phyloP scores from a whole-genome alignment of 352 stramenopile species.

The Phytopythium helicoides region DNA sequence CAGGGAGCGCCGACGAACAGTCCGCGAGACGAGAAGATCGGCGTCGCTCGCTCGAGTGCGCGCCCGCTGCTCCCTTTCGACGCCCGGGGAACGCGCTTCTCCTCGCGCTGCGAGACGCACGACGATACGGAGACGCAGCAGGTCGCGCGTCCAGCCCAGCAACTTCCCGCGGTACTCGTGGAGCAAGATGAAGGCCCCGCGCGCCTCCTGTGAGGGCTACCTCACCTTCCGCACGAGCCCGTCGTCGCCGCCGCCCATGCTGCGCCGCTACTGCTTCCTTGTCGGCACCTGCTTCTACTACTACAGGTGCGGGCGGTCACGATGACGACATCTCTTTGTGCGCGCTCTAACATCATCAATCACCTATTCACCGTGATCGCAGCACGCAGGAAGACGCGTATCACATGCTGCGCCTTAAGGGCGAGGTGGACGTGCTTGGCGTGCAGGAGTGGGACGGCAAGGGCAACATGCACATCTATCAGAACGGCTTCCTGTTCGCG shows the following conservation, averaged over 20 bases:
- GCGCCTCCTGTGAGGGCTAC: conserved; percentile 83
- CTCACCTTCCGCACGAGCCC: conserved; percentile 84
- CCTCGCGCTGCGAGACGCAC: neutral
- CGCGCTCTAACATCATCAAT: too few species aligned
- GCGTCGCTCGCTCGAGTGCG: too few species aligned
- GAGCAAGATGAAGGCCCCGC: conserved; percentile 76
- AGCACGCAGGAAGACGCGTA: conserved; percentile 91
- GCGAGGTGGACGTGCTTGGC: conserved; percentile 85
- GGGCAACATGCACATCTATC: conserved; percentile 91
- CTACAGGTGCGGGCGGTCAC: conserved; percentile 37
- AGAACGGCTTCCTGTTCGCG: conserved; percentile 86
- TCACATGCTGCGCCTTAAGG: conserved; percentile 84
- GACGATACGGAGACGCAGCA: conserved; percentile 19
- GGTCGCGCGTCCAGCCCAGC: conserved; percentile 8
- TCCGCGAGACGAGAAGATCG: neutral
- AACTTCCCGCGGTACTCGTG: conserved; percentile 27
- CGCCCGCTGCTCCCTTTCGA: too few species aligned
- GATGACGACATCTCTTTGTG: conserved; percentile 1
- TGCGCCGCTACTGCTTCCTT: conserved; percentile 86
- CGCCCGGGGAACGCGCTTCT: too few species aligned
- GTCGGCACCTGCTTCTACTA: conserved; percentile 87
- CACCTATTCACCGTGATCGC: conserved; percentile 4
- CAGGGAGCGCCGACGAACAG: neutral
- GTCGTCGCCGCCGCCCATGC: conserved; percentile 83
- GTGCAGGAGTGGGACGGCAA: conserved; percentile 92